Evolutionary conservation across 2,329 filamentous ascomycete genomes (phyloP), one percentile per base, ranked within the genome.

Genomic region (Neonectria magnoliae): DNA sequence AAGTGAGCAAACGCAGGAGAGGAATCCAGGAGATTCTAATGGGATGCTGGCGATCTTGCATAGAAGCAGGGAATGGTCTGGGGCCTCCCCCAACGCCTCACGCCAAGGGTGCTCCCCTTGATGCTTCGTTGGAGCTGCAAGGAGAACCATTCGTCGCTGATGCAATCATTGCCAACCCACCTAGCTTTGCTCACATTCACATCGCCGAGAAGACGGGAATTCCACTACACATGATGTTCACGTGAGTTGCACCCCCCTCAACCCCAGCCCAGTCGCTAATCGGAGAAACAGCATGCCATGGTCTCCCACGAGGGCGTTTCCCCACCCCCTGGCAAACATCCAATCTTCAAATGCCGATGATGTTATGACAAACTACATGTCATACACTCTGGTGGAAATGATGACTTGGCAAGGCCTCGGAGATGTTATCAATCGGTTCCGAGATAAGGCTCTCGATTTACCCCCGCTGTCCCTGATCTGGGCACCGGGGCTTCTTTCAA

Each of bases 381-480:
- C 91, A 0, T 97, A 97, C 73, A 89, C 91, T 0, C 82, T 97
- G 20, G 91, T 97, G 2, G 94, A 97, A 70, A 93, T 97, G 87
- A 89, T 97, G 85, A 94, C 94, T 11, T 97, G 93, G 93, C 93
- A 97, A 79, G 94, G 93, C 0, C 81, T 97, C 4, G 94, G 94
- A 41, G 94, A 98, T 77, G 84, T 98, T 6, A 95, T 98, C 75
- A 98, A 98, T 75, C 87, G 90, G 11, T 98, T 97, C 74, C 86
- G 94, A 57, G 89, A 91, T 68, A 89, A 90, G 63, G 87, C 87
- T 14, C 84, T 97, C 1, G 91, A 91, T 27, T 82, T 98, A 1
- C 91, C 96, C 48, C 87, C 91, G 0, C 84, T 98, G 45, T 93
- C 91, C 65, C 82, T 93, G 8, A 90, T 97, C 53, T 95, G 91